Evolutionary conservation across 192 early-diverging fungal genomes (phyloP), one percentile per base, ranked within the genome.

Genomic region (Coemansia javaensis): DNA sequence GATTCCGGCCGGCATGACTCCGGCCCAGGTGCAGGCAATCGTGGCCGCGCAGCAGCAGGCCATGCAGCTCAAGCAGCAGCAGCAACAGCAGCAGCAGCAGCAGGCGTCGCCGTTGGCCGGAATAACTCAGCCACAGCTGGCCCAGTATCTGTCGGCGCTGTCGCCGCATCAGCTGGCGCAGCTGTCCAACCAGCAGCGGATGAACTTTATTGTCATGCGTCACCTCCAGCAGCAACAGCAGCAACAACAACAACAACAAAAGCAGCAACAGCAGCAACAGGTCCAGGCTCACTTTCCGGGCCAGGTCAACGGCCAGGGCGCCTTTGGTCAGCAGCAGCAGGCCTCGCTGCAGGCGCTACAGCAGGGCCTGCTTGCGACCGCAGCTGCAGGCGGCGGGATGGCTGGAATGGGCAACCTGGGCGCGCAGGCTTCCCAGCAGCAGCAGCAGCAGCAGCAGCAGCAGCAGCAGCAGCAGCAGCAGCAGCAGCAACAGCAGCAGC

Each of bases 141-240:
- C 69, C 3, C 69, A 73, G 41, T 73, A 60, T 28, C 35, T 73
- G 48, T 73, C 69, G 17, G 42, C 54, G 9, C 36, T 73, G 32
- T 65, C 53, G 12, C 69, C 69, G 6, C 69, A 65, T 17, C 69
- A 73, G 34, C 44, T 73, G 20, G 69, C 69, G 22, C 69, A 73
- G 12, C 46, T 73, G 15, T 65, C 62, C 1, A 65, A 59, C 36
- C 69, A 73, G 45, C 56, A 64, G 34, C 56, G 63, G 12, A 65
- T 73, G 61, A 56, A 50, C 17, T 38, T 56, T 21, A 18, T 73
- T 34, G 57, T 63, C 8, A 54, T 73, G 44, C 57, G 58, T 11
- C 69, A 73, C 53, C 62, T 53, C n/a, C 69, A 73, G 28, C 62
- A 64, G 25, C 46, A 54, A 12, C 66, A 70, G 27, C 67, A 63